Conservation (phyloP, 306 rosid genomes). For the Casuarina equisetifolia region DNA sequence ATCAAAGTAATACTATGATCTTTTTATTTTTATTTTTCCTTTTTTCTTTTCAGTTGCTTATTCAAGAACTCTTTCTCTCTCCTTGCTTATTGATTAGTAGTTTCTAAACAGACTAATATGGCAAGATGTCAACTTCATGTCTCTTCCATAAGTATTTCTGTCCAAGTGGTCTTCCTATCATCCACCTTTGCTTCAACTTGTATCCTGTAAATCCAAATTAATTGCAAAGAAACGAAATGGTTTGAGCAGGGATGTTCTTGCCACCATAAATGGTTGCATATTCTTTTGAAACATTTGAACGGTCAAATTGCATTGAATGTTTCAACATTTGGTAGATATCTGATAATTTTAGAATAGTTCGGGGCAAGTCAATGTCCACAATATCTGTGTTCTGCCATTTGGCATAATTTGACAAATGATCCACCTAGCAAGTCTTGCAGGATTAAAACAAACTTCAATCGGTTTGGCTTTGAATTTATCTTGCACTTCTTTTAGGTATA, state of each 20-base stretch:
- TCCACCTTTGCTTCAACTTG: not conserved
- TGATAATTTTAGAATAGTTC: not conserved
- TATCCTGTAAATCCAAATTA: not conserved
- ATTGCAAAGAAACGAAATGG: not conserved
- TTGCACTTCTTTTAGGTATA: not conserved
- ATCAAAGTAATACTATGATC: not conserved
- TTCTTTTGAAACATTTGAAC: not conserved
- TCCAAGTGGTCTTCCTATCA: not conserved
- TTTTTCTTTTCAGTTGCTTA: not conserved
- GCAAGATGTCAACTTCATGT: not conserved
- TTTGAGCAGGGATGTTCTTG: not conserved
- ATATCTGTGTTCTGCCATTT: not conserved
- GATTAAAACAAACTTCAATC: not conserved
- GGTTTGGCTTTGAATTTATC: not conserved
- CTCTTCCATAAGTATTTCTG: no score
- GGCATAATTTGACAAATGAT: not conserved
- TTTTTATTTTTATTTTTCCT: not conserved
- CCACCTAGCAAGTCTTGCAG: not conserved
- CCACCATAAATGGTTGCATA: not conserved
- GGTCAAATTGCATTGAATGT: not conserved
- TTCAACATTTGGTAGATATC: not conserved
- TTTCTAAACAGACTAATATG: not conserved
- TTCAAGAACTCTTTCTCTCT: not conserved
- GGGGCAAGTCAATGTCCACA: not conserved
- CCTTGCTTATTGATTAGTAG: not conserved